A percentile compares a stretch with the other conserved stretches of the same genome.
These are phyloP conservation scores for Nakaseomyces nivariensis DNA, from an alignment of 1,139 yeast species.

Conservation along the genomic window DNA sequence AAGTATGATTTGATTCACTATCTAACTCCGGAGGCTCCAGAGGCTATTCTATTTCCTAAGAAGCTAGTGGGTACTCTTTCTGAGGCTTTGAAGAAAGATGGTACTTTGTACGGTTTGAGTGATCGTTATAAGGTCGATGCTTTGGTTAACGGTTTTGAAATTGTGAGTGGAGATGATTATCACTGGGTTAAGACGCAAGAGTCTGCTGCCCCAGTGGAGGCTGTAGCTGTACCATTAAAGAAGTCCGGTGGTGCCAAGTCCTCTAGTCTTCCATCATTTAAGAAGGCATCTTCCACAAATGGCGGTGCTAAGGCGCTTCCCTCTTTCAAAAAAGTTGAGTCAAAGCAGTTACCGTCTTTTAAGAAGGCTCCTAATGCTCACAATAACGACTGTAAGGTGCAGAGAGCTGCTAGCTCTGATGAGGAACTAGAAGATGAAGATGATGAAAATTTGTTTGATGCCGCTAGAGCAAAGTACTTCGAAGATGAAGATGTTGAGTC, in stretches of 20 bases:
- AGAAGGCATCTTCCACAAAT: conserved; percentile 4
- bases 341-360: conserved; percentile 5
- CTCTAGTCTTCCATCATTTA: conserved; percentile 8
- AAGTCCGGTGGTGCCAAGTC: conserved; percentile 7
- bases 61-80: conserved; percentile 20
- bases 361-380: conserved; percentile 2
- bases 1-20: conserved; percentile 45
- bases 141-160: conserved; percentile 25
- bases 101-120: conserved; percentile 23
- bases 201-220: conserved; percentile 2
- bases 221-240: conserved; percentile 9
- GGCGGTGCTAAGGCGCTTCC: conserved; percentile 4
- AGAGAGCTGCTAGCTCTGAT: not conserved
- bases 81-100: conserved; percentile 17
- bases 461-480: conserved; percentile 41
- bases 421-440: conserved; percentile 14
- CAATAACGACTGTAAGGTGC: not conserved
- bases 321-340: conserved; percentile 4
- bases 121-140: conserved; percentile 27
- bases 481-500: conserved; percentile 42
- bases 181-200: conserved; percentile 21
- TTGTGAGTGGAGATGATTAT: conserved; percentile 13
- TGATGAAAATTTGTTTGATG: conserved; percentile 14
- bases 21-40: conserved; percentile 45
- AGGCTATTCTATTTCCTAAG: conserved; percentile 23